These are phyloP conservation scores for Plasmodium chabaudi DNA, from an alignment of 169 alveolate genomes.

Conservation along the genomic window DNA sequence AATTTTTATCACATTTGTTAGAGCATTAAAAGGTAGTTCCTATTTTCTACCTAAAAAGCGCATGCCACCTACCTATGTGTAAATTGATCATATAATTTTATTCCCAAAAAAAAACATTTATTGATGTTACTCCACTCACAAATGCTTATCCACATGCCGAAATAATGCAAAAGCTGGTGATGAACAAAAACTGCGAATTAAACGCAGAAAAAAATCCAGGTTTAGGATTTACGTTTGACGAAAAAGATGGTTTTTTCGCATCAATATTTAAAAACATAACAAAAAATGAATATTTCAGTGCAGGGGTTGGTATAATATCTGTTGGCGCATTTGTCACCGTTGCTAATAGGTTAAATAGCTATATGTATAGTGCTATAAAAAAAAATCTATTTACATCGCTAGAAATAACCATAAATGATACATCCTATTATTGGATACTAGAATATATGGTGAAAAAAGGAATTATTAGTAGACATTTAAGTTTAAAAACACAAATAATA, in stretches of 20 bases:
- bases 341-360: slow-evolving; percentile 69
- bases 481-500: slow-evolving; percentile 58
- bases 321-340: slow-evolving; percentile 78
- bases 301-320: slow-evolving; percentile 79
- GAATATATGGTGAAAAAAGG: slow-evolving; percentile 81
- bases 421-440: slow-evolving; percentile 83
- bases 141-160: not conserved
- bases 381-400: slow-evolving; percentile 68
- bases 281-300: slow-evolving; percentile 75
- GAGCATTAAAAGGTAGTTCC: too few relatives aligned
- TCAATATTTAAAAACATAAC: slow-evolving; percentile 74
- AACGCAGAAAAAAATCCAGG: slow-evolving; percentile 4
- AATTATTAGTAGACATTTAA: slow-evolving; percentile 77
- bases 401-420: slow-evolving; percentile 83
- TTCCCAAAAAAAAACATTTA: not conserved
- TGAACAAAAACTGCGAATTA: slow-evolving; percentile 26
- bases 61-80: too few relatives aligned
- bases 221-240: not conserved
- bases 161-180: slow-evolving; percentile 51
- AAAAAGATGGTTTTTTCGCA: slow-evolving; percentile 35
- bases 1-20: too few relatives aligned
- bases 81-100: too few relatives aligned
- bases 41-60: too few relatives aligned
- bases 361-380: slow-evolving; percentile 67
- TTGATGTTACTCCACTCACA: not conserved